Conservation (phyloP, 2,329 filamentous ascomycete species). For the Pyricularia sp. region DNA sequence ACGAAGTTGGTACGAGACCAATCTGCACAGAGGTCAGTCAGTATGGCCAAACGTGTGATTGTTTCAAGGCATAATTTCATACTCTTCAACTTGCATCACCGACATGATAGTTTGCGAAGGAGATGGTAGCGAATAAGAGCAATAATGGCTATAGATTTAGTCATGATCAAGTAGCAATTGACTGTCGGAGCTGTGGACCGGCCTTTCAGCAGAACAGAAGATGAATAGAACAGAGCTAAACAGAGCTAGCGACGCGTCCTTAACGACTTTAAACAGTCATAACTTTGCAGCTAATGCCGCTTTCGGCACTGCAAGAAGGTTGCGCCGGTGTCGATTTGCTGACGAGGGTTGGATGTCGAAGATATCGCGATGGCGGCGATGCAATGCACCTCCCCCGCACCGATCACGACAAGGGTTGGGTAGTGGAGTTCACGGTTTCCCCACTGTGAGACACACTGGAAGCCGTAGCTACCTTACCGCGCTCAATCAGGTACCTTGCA, state of each 20-base stretch:
- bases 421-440: neutral
- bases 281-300: neutral
- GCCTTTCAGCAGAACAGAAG: neutral
- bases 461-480: neutral
- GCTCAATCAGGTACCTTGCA: no score
- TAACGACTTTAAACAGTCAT: neutral
- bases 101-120: slow-evolving; percentile 19
- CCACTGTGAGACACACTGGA: neutral
- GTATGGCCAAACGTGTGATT: neutral
- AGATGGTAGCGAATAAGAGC: neutral
- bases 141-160: neutral
- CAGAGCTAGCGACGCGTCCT: neutral
- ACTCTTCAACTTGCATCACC: slow-evolving; percentile 31
- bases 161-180: neutral
- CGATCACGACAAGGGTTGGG: neutral
- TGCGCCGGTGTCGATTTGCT: neutral
- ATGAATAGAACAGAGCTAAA: neutral
- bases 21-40: slow-evolving; percentile 29
- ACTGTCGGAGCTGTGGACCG: neutral
- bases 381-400: neutral
- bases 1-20: slow-evolving; percentile 71
- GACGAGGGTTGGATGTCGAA: neutral
- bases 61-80: slow-evolving; percentile 7
- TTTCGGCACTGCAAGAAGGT: neutral
- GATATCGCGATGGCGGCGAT: neutral